Percentiles rank a stretch among this genome's conserved stretches.
phyloP scores from a whole-genome alignment of 2,329 filamentous ascomycete species.

The Zasmidium cellare region DNA sequence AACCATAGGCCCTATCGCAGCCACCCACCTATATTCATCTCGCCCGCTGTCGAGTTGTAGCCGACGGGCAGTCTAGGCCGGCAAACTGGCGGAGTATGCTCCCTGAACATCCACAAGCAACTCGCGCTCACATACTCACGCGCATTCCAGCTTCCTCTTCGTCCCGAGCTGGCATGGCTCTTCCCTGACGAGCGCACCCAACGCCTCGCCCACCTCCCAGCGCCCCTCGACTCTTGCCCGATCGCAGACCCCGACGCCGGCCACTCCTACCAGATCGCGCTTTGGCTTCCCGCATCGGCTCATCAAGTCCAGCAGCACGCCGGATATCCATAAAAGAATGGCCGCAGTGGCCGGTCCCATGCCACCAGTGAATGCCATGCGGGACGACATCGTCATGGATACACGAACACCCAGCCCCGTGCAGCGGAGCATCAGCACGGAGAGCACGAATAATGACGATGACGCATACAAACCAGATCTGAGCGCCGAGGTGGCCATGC shows the following conservation, averaged over 20 bases:
- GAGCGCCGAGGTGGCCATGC: constrained; percentile 76
- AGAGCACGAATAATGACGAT: constrained; percentile 44
- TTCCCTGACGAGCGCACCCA: background rate
- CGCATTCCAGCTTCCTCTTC: constrained; percentile 15
- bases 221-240: constrained; percentile 7
- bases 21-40: background rate
- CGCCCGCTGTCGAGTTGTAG: background rate
- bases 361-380: constrained; percentile 14
- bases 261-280: constrained; percentile 13
- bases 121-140: background rate
- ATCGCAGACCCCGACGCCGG: constrained; percentile 12
- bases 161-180: constrained; percentile 14
- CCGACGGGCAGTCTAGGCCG: background rate
- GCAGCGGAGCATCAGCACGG: constrained; percentile 29
- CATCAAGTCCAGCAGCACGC: constrained; percentile 24
- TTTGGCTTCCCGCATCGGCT: constrained; percentile 21
- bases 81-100: constrained; percentile 18
- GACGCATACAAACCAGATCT: constrained; percentile 58
- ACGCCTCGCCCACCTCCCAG: background rate
- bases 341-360: constrained; percentile 21
- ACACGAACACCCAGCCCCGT: constrained; percentile 42
- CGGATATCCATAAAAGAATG: constrained; percentile 25
- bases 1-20: background rate
- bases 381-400: constrained; percentile 37
- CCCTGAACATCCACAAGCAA: background rate